Evolutionary conservation across 2,329 filamentous ascomycete species (phyloP), one percentile per base, ranked within the genome.

Genomic region (Huntiella decipiens): DNA sequence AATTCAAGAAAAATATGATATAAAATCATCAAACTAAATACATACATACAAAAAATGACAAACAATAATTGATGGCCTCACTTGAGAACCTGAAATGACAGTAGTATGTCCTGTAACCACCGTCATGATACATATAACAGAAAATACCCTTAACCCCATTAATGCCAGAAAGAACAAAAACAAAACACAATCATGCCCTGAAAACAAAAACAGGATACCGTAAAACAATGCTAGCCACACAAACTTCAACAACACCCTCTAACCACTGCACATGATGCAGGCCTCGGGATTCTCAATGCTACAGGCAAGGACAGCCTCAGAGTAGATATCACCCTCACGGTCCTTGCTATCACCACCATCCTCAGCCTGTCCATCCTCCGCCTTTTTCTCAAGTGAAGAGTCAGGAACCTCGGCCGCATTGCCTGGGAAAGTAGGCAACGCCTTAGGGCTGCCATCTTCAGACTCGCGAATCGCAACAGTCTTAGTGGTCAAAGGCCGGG

Each of bases 251-350:
- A 36, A 39, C 17, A 47, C 5, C 13, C 2, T 38, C 62, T 73
- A 96, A 68, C 87, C 88, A 64, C 84, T 92, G 77, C 91, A 98
- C 91, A 98, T 96, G 53, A 94, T 61, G 61, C 91, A 98, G 41
- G 80, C 72, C 61, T 98, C 91, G 55, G 81, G 85, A 68, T 96
- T 95, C 60, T 96, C 87, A 62, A 98, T 96, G 66, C 87, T 95
- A 70, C 91, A 98, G 56, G 79, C 76, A 60, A 98, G 68, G 12
- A 83, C 87, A 49, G 87, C 84, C 55, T 96, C 83, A 0, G 88
- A 88, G 63, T 94, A 98, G 55, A 98, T 98, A 60, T 98, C 88
- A 43, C 75, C 76, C 61, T 95, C 87, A 8, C 82, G 74, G 53
- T 80, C 77, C 52, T 79, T 74, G 56, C 72, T 85, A 52, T 80